Base-by-base conservation (phyloP, 805 yeast species). In the Ogataea angusta region DNA sequence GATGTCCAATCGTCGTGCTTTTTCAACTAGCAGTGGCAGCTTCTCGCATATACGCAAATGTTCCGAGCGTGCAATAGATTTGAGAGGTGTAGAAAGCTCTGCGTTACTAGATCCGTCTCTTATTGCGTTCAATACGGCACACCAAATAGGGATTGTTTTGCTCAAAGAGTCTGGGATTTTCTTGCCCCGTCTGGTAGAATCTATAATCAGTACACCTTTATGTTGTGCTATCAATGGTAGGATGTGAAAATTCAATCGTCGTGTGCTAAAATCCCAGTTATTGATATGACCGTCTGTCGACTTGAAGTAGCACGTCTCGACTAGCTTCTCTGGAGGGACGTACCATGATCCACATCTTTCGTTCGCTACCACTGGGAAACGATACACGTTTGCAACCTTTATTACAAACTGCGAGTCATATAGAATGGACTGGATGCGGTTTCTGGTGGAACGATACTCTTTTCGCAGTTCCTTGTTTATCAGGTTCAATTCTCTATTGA, bases 301-400 rank as follows among this genome's bases (percentile, higher is more conserved):
- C 55, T 89, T 89, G 66, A 89, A 89, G 54, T 89, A 88, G 13
- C 81, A 75, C 0, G 82, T 69, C 4, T 73, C 77, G 0, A 40
- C 31, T 17, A 62, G 65, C 0, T 49, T 33, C 0, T 45, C 40
- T 0, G 84, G 79, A 0, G 74, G 67, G 3, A 82, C 76, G 52
- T 89, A 89, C 96, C 96, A 89, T 10, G 76, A 55, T 0, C 96
- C 96, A 60, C 96, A 88, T 37, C 96, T 64, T 57, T 85, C 91
- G 58, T 89, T 89, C 5, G 95, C 84, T 2, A 80, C 58, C 7
- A 77, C 34, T 6, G 84, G 82, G 10, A 54, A 38, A 8, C 43
- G 40, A 47, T 62, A 72, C 0, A 67, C 50, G 0, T 61, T 53
- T 1, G 53, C 47, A 1, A 78, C 76, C 2, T 60, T 54, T 6